phyloP scores from a whole-genome alignment of 768 basidiomycete species.

The Rhodosporidiobolus odoratus region DNA sequence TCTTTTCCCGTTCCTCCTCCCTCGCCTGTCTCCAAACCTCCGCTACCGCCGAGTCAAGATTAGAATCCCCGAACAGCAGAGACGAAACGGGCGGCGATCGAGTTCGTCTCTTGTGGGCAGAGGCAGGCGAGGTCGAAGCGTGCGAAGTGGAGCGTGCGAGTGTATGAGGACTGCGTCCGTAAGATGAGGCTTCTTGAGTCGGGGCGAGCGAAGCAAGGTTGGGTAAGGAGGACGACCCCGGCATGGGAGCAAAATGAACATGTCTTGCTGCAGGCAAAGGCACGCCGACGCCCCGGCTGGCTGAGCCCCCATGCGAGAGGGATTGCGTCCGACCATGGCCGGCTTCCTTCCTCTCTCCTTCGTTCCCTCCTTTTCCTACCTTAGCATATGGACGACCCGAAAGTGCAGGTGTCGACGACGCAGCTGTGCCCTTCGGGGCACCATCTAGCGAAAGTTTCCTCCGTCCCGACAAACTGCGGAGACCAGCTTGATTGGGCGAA shows the following conservation, averaged over 20 bases:
- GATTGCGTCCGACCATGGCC: background rate
- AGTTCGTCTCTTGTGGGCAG: background rate
- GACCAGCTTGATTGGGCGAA: background rate
- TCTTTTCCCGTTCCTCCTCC: conserved; percentile 5
- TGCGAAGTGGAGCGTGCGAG: background rate
- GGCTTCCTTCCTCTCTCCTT: background rate
- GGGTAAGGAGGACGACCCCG: background rate
- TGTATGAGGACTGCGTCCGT: too few relatives aligned
- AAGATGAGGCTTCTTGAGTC: too few relatives aligned
- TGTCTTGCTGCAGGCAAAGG: background rate
- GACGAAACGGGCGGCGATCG: background rate
- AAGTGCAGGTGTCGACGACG: conserved; percentile 4
- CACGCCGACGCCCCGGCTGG: background rate
- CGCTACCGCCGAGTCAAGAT: background rate
- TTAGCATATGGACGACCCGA: background rate
- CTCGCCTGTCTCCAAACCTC: background rate
- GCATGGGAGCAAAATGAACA: background rate
- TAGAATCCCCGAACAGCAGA: background rate
- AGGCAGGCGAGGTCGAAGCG: background rate
- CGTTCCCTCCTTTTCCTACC: too few relatives aligned
- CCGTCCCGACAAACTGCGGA: conserved; percentile 7
- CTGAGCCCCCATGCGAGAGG: too few relatives aligned
- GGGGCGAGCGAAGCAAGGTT: background rate
- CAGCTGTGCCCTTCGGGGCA: background rate
- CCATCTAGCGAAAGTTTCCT: background rate